A percentile compares a stretch with the other conserved stretches of the same genome.
These are phyloP conservation scores for Crithidia fasciculata DNA, from an alignment of 208 protist genomes.

Conservation along the genomic window DNA sequence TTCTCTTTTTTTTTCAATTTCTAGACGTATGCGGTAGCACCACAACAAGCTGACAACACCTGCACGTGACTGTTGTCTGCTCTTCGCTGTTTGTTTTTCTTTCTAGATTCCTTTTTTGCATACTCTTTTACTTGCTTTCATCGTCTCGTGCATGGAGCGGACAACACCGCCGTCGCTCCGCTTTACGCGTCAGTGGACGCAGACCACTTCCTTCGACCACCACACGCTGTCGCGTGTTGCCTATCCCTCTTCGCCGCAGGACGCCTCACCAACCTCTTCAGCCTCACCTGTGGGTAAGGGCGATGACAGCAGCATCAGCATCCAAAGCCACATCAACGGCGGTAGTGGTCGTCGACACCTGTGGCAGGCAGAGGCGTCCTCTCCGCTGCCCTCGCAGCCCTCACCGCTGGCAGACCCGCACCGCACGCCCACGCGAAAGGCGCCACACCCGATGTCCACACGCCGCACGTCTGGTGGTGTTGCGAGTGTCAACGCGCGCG, in stretches of 20 bases:
- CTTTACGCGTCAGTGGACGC: slow-evolving; percentile 36
- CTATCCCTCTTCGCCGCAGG: background rate
- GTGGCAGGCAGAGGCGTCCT: background rate
- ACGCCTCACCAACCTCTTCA: background rate
- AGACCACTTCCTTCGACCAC: slow-evolving; percentile 4
- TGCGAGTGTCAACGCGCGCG: too few relatives aligned
- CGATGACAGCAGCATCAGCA: too few relatives aligned
- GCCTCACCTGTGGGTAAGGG: slow-evolving; percentile 1
- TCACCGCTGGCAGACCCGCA: background rate
- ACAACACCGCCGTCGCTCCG: slow-evolving; percentile 9
- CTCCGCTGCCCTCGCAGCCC: slow-evolving; percentile 9
- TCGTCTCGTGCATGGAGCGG: slow-evolving; percentile 6
- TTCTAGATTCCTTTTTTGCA: background rate
- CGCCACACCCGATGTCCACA: too few relatives aligned
- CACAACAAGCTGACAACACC: too few relatives aligned
- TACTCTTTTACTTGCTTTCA: background rate
- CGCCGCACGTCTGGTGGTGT: too few relatives aligned
- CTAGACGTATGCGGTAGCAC: too few relatives aligned
- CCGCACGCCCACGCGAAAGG: background rate
- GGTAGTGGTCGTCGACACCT: too few relatives aligned
- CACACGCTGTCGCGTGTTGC: background rate
- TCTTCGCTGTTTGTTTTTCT: background rate
- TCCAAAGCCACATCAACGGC: too few relatives aligned
- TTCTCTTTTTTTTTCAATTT: too few relatives aligned
- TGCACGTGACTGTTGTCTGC: background rate